Conservation (phyloP, 768 basidiomycete genomes). For the Leccinum fibrillosum region DNA sequence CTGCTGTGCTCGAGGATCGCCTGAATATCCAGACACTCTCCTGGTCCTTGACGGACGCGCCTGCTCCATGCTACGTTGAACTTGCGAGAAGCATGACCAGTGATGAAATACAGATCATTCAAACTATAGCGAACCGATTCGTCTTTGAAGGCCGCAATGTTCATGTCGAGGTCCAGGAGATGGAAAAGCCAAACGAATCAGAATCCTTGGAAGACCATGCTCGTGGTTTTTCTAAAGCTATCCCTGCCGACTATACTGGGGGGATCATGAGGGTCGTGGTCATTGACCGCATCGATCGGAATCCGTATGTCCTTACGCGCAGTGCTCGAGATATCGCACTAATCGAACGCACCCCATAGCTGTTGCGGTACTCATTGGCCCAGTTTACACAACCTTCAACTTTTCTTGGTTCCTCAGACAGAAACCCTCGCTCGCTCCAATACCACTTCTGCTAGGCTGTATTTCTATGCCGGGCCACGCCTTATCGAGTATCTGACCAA, state of each 20-base stretch:
- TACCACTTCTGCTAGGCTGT: conserved; percentile 66
- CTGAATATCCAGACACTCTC: conserved; percentile 69
- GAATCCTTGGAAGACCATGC: conserved; percentile 42
- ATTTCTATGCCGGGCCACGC: conserved; percentile 81
- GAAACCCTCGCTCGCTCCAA: conserved; percentile 60
- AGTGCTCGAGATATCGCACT: conserved; percentile 6
- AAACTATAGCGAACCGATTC: conserved; percentile 59
- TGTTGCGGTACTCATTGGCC: conserved; percentile 87
- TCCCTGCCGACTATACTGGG: conserved; percentile 73
- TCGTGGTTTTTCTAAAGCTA: conserved; percentile 48
- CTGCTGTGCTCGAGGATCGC: conserved; percentile 68
- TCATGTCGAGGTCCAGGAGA: conserved; percentile 72
- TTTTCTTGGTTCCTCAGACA: conserved; percentile 69
- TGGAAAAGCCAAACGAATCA: conserved; percentile 39
- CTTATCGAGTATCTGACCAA: conserved; percentile 60
- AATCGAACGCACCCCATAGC: conserved; percentile 31
- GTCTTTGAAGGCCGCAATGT: conserved; percentile 69
- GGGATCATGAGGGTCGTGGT: conserved; percentile 76
- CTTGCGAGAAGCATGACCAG: conserved; percentile 62
- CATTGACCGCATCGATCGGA: conserved; percentile 80
- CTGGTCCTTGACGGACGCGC: conserved; percentile 73
- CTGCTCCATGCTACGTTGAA: conserved; percentile 74
- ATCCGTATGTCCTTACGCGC: conserved; percentile 50
- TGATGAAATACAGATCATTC: conserved; percentile 60
- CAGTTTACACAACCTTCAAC: conserved; percentile 66